Evolutionary conservation across 2,329 filamentous ascomycete species (phyloP), one percentile per base, ranked within the genome.

Genomic region (Paecilomyces fulvus): DNA sequence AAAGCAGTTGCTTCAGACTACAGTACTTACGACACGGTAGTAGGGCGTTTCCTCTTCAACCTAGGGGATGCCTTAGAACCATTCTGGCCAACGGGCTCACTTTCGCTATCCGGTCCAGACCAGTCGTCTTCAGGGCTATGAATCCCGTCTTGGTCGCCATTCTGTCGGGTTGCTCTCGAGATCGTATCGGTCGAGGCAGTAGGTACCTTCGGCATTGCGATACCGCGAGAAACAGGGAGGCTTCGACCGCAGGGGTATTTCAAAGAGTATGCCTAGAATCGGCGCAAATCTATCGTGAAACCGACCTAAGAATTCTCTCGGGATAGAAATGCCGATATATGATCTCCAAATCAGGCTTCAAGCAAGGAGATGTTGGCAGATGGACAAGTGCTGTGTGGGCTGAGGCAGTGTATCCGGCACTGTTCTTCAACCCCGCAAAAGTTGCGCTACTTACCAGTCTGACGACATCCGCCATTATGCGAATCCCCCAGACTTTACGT

Each of bases 1-100:
- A 25, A 49, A 20, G n/a, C 25, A 31, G 12, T 8, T 28, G 48
- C 12, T 17, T 37, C 6, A 33, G 4, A 7, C 9, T 9, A 7
- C n/a, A 21, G 55, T 59, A 72, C 70, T 57, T 65, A 73, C 70
- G 70, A 73, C 49, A 73, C 70, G 30, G 67, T 71, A 54, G 72
- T 67, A 31, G 70, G 70, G 10, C 70, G 70, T 55, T 72, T 72
- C 52, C 70, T 68, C 58, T 73, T 73, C 59, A 71, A 54, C 3
- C 63, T 63, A 51, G 65, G 67, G 52, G 63, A 58, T 30, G 56
- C 58, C 53, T 58, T 59, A 17, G 67, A 65, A 49, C 64, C 67
- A 66, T 70, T 70, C 46, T 61, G 57, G 48, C 58, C 56, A 8
- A 46, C 59, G 33, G 59, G 61, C 30, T 71, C 69, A 30, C 64